phyloP scores from a whole-genome alignment of 2,329 filamentous ascomycete species.

The Corynespora cassiicola region DNA sequence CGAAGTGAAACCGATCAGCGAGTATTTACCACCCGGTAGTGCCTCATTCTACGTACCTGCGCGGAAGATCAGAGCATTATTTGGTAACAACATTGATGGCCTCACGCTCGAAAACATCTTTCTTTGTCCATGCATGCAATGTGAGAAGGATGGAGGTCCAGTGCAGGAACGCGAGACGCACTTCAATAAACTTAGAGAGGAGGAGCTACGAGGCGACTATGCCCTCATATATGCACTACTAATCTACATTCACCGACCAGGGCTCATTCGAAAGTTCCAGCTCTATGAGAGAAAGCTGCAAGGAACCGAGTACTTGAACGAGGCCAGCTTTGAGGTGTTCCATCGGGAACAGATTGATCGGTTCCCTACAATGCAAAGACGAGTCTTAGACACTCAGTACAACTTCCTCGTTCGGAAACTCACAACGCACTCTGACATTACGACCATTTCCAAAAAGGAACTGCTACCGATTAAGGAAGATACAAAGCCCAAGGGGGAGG shows the following conservation, averaged over 20 bases:
- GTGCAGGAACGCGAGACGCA: slow-evolving; percentile 8
- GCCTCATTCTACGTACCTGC: slow-evolving; percentile 13
- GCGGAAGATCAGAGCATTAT: slow-evolving; percentile 12
- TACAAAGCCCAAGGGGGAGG: slow-evolving; percentile 9
- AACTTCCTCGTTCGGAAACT: slow-evolving; percentile 13
- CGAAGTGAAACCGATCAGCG: slow-evolving; percentile 10
- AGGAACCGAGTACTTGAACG: slow-evolving; percentile 9
- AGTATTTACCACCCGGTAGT: slow-evolving; percentile 8
- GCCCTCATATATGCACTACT: slow-evolving; percentile 16
- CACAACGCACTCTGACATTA: slow-evolving; percentile 9
- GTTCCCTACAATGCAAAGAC: slow-evolving; percentile 4
- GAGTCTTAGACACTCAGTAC: slow-evolving; percentile 12
- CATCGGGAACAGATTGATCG: slow-evolving; percentile 4
- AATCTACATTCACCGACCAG: slow-evolving; percentile 13
- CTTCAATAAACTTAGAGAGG: slow-evolving; percentile 11
- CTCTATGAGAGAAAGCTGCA: slow-evolving; percentile 12
- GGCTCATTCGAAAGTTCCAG: slow-evolving; percentile 14
- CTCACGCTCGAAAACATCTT: slow-evolving; percentile 13
- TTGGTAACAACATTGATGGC: slow-evolving; percentile 6
- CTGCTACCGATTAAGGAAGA: slow-evolving; percentile 15
- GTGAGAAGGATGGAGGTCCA: slow-evolving; percentile 10
- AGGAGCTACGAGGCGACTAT: slow-evolving; percentile 15
- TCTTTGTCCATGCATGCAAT: slow-evolving; percentile 12
- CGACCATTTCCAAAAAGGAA: slow-evolving; percentile 5
- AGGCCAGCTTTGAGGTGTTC: slow-evolving; percentile 6